Conservation (phyloP, 2,329 filamentous ascomycete genomes). For the Xylaria polymorpha region DNA sequence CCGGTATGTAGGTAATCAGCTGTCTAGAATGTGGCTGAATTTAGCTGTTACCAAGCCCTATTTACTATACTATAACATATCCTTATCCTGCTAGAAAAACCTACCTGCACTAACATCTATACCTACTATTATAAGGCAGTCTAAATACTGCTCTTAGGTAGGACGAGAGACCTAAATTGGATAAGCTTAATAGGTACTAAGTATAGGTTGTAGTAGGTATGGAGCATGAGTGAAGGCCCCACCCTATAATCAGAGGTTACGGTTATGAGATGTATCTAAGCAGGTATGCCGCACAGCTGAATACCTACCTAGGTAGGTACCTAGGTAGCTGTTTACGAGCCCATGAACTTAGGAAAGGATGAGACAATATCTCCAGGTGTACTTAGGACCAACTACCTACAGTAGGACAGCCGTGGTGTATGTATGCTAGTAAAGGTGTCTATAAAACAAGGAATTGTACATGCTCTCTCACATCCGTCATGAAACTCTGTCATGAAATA, state of each 20-base stretch:
- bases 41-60: background rate
- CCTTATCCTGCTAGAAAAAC: background rate
- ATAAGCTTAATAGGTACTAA: background rate
- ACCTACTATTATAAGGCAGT: background rate
- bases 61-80: background rate
- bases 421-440: background rate
- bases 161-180: background rate
- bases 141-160: no score
- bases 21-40: conserved; percentile 9
- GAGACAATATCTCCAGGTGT: no score
- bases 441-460: background rate
- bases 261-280: no score
- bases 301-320: no score
- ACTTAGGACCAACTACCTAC: no score
- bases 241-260: background rate
- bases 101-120: no score
- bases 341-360: no score
- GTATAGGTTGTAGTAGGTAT: background rate
- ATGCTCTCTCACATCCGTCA: background rate
- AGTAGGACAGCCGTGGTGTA: background rate
- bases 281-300: no score
- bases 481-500: no score
- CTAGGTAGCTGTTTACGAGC: no score
- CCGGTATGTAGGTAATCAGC: background rate
- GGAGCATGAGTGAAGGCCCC: background rate